Base-by-base conservation (phyloP, 345 rosid species). In the Pugionium dolabratum region DNA sequence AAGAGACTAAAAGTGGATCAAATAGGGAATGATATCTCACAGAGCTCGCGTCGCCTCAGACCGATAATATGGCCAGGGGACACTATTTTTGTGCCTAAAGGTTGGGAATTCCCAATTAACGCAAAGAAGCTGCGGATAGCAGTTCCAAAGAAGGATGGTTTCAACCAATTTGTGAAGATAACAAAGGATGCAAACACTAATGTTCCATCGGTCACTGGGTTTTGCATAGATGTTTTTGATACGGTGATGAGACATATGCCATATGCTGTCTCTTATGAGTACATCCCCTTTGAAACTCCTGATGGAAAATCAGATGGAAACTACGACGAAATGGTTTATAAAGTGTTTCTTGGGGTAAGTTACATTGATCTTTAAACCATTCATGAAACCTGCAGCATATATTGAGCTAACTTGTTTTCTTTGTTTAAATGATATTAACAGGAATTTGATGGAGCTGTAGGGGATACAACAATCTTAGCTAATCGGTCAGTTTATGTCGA, bases 381-480 rank as follows among this genome's bases (percentile, higher is more conserved):
- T 50, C 0, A 10, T 3, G 2, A 28, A 50, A 8, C 0, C n/a
- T n/a, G n/a, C 26, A 1, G 8, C 6, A 1, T 26, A 54, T 11
- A 33, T 36, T 33, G 26, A 32, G 43, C 33, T 54, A 34, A 2
- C 9, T 6, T 25, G 27, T 5, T 8, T 7, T 8, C 18, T 2
- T 29, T 18, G 47, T 27, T 33, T 9, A 2, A 48, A 72, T 72
- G 70, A 6, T 44, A 6, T 67, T 44, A 69, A 65, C 70, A 88
- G 91, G 70, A 64, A 0, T 84, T 55, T 35, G 95, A 86, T 73
- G 88, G 77, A 10, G 92, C 67, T 4, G 96, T 89, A n/a, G 98
- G 90, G 42, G 98, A 91, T 65, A 61, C 52, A 0, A 80, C 98
- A 26, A 83, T 89, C 3, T 28, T 75, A 0, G 73, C 77, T 0